These are phyloP conservation scores for Sarcodon aspratus DNA, from an alignment of 768 basidiomycete genomes.

Conservation along the genomic window DNA sequence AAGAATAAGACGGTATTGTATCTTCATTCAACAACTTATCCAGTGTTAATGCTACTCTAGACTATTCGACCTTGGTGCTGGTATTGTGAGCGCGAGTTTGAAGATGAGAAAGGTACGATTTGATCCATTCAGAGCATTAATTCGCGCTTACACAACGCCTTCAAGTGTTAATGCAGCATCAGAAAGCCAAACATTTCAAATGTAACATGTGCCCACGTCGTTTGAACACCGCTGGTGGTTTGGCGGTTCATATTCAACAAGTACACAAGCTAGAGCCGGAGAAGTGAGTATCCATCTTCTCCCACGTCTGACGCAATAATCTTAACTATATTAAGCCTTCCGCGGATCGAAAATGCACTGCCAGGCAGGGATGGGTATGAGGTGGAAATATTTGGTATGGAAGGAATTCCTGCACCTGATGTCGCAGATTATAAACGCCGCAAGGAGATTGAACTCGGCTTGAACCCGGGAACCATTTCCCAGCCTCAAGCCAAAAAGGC, in stretches of 20 bases:
- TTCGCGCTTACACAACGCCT: not conserved
- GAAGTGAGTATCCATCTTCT: conserved; percentile 20
- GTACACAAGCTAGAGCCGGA: conserved; percentile 99
- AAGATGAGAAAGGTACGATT: conserved; percentile 89
- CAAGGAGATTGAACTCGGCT: conserved; percentile 89
- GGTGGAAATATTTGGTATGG: conserved; percentile 99
- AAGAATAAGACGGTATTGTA: conserved; percentile 36
- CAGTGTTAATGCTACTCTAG: conserved; percentile 24
- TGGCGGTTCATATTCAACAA: conserved; percentile 97
- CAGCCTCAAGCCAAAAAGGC: conserved; percentile 75
- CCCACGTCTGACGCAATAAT: conserved; percentile 3
- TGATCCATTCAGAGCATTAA: not conserved
- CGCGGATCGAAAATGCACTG: conserved; percentile 92
- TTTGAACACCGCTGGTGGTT: conserved; percentile 93
- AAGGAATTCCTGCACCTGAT: conserved; percentile 90
- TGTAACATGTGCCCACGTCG: conserved; percentile 92
- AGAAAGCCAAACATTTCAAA: conserved; percentile 99
- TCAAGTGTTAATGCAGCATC: conserved; percentile 94
- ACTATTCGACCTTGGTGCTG: conserved; percentile 92
- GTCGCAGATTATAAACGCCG: conserved; percentile 92
- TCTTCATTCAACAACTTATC: not conserved
- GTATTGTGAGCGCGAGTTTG: conserved; percentile 99
- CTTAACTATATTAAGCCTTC: conserved; percentile 31
- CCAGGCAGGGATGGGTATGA: conserved; percentile 97
- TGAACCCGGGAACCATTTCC: conserved; percentile 70